phyloP scores from a whole-genome alignment of 176 grass and related monocot genomes.

The Aegilops sharonensis region DNA sequence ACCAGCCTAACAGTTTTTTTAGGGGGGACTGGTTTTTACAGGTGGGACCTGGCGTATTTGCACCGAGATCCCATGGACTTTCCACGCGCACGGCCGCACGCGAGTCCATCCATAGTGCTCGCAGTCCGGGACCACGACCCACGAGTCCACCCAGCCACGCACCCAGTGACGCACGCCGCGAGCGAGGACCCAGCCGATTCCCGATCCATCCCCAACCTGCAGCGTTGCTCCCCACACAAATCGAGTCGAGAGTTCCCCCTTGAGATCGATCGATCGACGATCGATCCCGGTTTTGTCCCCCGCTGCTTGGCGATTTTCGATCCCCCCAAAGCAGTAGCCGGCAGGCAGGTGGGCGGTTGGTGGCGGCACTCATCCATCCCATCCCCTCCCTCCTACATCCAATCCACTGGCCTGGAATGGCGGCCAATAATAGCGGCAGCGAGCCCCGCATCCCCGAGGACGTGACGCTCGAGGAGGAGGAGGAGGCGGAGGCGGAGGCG shows the following conservation, averaged over 20 bases:
- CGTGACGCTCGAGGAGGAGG: slow-evolving; percentile 36
- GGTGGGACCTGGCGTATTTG: no score
- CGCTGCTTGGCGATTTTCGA: slow-evolving; percentile 36
- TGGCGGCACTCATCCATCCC: slow-evolving; percentile 35
- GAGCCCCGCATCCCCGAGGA: slow-evolving; percentile 30
- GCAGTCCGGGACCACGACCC: no score
- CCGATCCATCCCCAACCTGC: background rate
- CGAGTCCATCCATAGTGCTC: no score
- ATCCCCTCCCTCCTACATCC: background rate
- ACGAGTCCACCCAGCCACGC: no score
- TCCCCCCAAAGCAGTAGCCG: slow-evolving; percentile 31
- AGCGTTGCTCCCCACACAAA: background rate
- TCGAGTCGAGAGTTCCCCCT: background rate
- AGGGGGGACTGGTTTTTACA: no score
- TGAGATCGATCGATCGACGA: background rate
- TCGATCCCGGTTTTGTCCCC: background rate
- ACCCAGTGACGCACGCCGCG: no score
- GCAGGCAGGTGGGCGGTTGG: slow-evolving; percentile 49
- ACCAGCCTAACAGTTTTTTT: no score
- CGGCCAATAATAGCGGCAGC: slow-evolving; percentile 45
- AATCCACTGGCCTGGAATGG: slow-evolving; percentile 41
- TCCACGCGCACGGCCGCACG: no score
- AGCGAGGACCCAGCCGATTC: background rate
- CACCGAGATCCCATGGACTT: no score
- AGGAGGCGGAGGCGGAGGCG: background rate